Base-by-base conservation (phyloP, 2,329 filamentous ascomycete species). In the Anisogramma anomala region DNA sequence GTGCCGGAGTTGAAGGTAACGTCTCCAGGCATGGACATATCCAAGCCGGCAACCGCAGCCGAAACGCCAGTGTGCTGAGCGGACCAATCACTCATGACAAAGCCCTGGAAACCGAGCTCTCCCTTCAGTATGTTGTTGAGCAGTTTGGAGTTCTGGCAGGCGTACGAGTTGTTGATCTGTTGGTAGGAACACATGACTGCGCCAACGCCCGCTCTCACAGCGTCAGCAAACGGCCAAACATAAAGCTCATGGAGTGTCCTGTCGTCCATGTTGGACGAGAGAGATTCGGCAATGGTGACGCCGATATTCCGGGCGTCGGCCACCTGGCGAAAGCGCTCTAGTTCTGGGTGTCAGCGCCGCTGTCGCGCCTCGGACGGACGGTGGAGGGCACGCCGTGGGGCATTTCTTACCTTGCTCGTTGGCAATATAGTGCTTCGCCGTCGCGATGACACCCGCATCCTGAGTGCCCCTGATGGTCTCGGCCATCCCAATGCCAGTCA, bases 1-100 rank as follows among this genome's bases (percentile, higher is more conserved):
- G 63, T 60, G 6, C 83, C 83, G 3, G 72, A 76, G 59, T 82
- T 76, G 64, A 95, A 94, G 15, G 63, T 49, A 1, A 82, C 82
- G 56, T 95, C 89, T 41, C 85, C 84, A 1, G 83, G 83, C 85
- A 91, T 91, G n/a, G 72, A 72, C 83, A 91, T 87, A 58, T 93
- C 86, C 3, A 83, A 79, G 26, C 71, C 74, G 19, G 75, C 65
- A 20, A 76, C 68, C 4, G 83, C 81, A 26, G 68, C 71, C 18
- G 72, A 64, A 4, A 73, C 77, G 48, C 81, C 82, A 3, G 75
- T 67, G 52, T 88, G 82, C 52, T 86, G 81, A 4, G 82, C 84
- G 49, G 73, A 66, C 58, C 58, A 62, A 33, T 61, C 78, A 27
- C 65, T 68, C 65, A 76, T 68, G 30, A 81, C 68, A 49, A 78